phyloP scores from a whole-genome alignment of 2,329 filamentous ascomycete genomes.

The Stagonosporopsis tanaceti region DNA sequence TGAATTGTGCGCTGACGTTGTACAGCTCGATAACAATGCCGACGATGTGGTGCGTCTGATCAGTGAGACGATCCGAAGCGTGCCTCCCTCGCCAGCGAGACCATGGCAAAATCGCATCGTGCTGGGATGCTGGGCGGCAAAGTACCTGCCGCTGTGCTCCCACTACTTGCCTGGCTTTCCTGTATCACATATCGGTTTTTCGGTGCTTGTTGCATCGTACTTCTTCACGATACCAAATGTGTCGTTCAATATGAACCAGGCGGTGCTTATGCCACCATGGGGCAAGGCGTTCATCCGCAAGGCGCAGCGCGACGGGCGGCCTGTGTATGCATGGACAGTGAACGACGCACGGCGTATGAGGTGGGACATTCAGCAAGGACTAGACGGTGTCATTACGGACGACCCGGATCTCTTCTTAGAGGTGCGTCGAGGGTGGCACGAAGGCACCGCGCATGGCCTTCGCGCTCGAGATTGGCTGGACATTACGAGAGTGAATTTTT shows the following conservation, averaged over 20 bases:
- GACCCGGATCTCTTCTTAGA: conserved; percentile 74
- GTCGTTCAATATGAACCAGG: conserved; percentile 80
- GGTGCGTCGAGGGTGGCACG: conserved; percentile 57
- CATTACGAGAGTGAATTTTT: conserved; percentile 44
- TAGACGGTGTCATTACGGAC: conserved; percentile 89
- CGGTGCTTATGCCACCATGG: conserved; percentile 71
- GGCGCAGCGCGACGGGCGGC: conserved; percentile 63
- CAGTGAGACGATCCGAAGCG: conserved; percentile 68
- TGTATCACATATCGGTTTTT: conserved; percentile 73
- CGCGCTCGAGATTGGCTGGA: conserved; percentile 41
- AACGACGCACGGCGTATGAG: conserved; percentile 82
- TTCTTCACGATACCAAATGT: conserved; percentile 74
- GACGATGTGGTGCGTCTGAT: conserved; percentile 75
- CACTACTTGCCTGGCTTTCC: conserved; percentile 69
- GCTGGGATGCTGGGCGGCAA: conserved; percentile 82
- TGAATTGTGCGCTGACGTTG: conserved; percentile 10
- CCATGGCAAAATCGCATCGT: conserved; percentile 79
- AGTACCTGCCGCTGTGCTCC: conserved; percentile 71
- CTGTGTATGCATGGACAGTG: conserved; percentile 85
- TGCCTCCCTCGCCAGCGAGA: conserved; percentile 47
- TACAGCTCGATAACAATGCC: conserved; percentile 72
- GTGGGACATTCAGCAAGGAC: conserved; percentile 71
- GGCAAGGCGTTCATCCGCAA: conserved; percentile 73
- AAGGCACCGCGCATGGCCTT: conserved; percentile 42
- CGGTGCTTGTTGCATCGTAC: conserved; percentile 71